phyloP scores from a whole-genome alignment of 345 rosid genomes.

The Populus davidiana region DNA sequence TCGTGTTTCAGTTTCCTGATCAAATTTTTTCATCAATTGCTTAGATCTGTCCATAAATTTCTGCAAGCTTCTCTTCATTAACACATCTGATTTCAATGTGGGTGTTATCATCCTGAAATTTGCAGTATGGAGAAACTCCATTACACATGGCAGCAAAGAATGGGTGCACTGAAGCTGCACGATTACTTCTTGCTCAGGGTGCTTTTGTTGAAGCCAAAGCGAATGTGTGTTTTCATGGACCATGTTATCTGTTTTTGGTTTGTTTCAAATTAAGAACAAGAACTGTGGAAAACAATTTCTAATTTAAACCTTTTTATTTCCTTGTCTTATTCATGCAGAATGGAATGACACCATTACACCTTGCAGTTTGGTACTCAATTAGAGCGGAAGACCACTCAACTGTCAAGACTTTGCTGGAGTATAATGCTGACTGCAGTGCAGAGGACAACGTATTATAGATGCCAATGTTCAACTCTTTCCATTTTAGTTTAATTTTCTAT shows the following conservation, averaged over 20 bases:
- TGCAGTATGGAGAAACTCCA: constrained; percentile 98
- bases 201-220: constrained; percentile 91
- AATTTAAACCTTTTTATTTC: constrained; percentile 1
- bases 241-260: not conserved
- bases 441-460: constrained; percentile 63
- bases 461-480: not conserved
- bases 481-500: constrained; percentile 3
- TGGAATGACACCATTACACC: constrained; percentile 97
- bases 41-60: not conserved
- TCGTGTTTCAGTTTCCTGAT: not conserved
- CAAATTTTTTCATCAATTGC: not conserved
- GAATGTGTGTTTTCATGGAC: constrained; percentile 45
- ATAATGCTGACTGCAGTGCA: constrained; percentile 86
- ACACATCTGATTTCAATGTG: constrained; percentile 11
- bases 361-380: constrained; percentile 93
- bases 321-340: constrained; percentile 50
- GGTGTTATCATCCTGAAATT: constrained; percentile 7
- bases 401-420: constrained; percentile 75
- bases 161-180: constrained; percentile 80
- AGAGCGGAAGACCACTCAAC: constrained; percentile 72
- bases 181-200: constrained; percentile 75
- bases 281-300: constrained; percentile 10
- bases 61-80: constrained; percentile 4
- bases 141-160: constrained; percentile 99
- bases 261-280: constrained; percentile 1